Evolutionary conservation across 495 filamentous ascomycete genomes (phyloP).

Genomic region (Talaromyces ruber): DNA sequence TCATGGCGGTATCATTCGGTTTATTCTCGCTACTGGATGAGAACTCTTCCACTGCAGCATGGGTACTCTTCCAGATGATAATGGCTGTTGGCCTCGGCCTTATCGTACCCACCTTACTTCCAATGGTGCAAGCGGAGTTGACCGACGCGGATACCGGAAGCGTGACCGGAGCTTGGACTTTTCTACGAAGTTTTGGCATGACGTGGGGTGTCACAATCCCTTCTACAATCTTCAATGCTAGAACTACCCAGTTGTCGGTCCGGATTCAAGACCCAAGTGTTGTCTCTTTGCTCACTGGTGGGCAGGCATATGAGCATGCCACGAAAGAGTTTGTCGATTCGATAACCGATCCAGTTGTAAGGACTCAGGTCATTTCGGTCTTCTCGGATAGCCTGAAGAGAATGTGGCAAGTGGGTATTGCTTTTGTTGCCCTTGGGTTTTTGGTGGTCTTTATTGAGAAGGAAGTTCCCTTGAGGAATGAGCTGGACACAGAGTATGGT

Average conservation of each 20-base stretch:
- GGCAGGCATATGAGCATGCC: conserved; percentile 2
- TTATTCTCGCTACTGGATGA: conserved; percentile 27
- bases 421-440: neutral
- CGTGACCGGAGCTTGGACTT: conserved; percentile 34
- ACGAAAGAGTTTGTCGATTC: conserved; percentile 3
- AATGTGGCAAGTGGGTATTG: conserved; percentile 6
- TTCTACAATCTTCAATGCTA: conserved; percentile 12
- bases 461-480: conserved; percentile 9
- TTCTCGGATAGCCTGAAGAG: conserved; percentile 3
- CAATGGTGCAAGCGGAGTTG: conserved; percentile 28
- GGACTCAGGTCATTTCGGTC: neutral
- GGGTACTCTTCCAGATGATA: conserved; percentile 23
- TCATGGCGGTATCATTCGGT: conserved; percentile 32
- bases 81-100: conserved; percentile 22
- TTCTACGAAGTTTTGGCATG: conserved; percentile 36
- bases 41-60: conserved; percentile 13
- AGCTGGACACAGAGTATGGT: conserved; percentile 14
- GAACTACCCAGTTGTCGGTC: neutral
- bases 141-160: conserved; percentile 27
- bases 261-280: neutral
- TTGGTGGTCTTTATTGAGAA: conserved; percentile 13
- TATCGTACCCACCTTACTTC: conserved; percentile 20
- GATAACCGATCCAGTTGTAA: neutral
- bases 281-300: neutral
- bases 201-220: conserved; percentile 46